phyloP scores from a whole-genome alignment of 2,329 filamentous ascomycete species.

The Rhytidhysteron rufulum region DNA sequence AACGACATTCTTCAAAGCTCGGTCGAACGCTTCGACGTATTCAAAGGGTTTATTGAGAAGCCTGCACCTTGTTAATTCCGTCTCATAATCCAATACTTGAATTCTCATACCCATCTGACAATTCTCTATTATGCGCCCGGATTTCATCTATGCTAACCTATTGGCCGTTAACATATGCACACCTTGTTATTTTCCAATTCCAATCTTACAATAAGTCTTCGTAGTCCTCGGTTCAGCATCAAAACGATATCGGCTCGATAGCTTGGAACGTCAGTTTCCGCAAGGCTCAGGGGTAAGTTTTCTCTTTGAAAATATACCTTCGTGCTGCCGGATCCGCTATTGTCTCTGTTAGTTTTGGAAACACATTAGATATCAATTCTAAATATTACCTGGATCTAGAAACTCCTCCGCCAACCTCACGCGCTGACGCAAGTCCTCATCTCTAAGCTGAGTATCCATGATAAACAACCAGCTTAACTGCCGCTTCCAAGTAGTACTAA shows the following conservation, averaged over 20 bases:
- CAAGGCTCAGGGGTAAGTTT: constrained; percentile 8
- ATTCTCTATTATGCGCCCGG: constrained; percentile 76
- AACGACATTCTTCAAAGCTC: constrained; percentile 84
- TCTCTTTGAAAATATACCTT: constrained; percentile 39
- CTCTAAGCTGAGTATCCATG: constrained; percentile 64
- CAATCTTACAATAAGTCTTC: constrained; percentile 54
- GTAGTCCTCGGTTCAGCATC: constrained; percentile 61
- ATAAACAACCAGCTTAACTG: too few relatives aligned
- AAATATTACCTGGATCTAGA: constrained; percentile 76
- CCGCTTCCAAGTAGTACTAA: too few relatives aligned
- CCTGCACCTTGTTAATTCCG: constrained; percentile 38
- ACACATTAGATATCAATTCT: background rate
- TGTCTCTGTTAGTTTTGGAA: constrained; percentile 17
- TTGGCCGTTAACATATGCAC: constrained; percentile 3
- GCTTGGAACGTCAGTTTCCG: constrained; percentile 50
- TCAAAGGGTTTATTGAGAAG: constrained; percentile 86
- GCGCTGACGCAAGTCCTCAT: constrained; percentile 80
- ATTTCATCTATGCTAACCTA: constrained; percentile 74
- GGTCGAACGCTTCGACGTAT: constrained; percentile 81
- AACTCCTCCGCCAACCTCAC: constrained; percentile 88
- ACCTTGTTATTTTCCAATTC: background rate
- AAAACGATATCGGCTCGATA: constrained; percentile 86
- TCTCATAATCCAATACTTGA: background rate
- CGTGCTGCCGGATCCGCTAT: constrained; percentile 55
- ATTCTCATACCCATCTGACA: constrained; percentile 62